Evolutionary conservation across 225 moss, liverwort and hornwort genomes (phyloP).

Genomic region (Asterella californica): DNA sequence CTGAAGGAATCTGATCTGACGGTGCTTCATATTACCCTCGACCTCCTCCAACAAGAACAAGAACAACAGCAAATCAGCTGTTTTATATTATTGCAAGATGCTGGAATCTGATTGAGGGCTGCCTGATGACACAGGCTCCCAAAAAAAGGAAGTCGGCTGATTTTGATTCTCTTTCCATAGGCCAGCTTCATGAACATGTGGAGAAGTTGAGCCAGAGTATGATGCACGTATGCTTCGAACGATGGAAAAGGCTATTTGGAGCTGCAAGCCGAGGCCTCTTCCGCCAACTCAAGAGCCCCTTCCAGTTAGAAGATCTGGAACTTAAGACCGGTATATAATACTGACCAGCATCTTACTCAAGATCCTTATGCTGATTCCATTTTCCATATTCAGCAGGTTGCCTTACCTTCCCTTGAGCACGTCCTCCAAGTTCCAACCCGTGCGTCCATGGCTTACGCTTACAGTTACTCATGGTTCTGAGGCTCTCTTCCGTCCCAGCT

Average conservation of each 20-base stretch:
- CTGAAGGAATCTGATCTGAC: too few relatives aligned
- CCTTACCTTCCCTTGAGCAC: neutral
- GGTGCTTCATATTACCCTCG: neutral
- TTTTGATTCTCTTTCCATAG: neutral
- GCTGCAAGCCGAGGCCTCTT: neutral
- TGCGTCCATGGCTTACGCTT: too few relatives aligned
- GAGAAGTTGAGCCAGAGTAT: neutral
- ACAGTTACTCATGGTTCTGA: too few relatives aligned
- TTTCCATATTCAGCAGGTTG: neutral
- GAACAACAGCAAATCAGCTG: neutral
- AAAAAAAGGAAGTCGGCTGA: constrained; percentile 8
- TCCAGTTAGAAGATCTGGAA: neutral
- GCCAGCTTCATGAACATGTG: constrained; percentile 5
- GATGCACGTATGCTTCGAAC: neutral
- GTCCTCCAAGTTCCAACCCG: constrained; percentile 2
- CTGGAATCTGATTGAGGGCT: neutral
- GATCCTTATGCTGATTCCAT: neutral
- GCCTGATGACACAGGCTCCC: neutral
- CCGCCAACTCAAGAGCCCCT: neutral
- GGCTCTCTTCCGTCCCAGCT: too few relatives aligned
- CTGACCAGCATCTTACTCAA: neutral
- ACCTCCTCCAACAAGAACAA: too few relatives aligned
- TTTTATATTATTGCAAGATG: constrained; percentile 8
- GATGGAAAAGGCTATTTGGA: neutral
- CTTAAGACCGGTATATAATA: neutral